These are phyloP conservation scores for Aspergillus haitiensis DNA, from an alignment of 495 filamentous ascomycete species.

Conservation along the genomic window DNA sequence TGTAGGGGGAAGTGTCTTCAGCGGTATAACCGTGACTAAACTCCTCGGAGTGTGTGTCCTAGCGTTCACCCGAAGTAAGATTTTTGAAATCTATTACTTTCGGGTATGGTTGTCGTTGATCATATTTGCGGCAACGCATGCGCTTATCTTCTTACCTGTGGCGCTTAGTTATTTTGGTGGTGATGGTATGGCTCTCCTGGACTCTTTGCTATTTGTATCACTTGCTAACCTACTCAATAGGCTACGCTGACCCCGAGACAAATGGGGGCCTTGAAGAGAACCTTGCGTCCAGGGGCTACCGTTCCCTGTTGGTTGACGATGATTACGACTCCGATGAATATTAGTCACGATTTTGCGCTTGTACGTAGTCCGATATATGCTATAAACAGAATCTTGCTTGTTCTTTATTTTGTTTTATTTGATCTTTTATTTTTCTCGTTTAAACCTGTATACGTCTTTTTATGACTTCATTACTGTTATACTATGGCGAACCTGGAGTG, in stretches of 20 bases:
- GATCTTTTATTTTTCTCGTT: not conserved
- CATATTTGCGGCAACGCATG: conserved; percentile 82
- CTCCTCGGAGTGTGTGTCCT: conserved; percentile 88
- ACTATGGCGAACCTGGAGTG: conserved; percentile 2
- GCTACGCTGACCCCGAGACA: conserved; percentile 80
- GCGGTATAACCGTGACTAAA: conserved; percentile 95
- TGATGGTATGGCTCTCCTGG: conserved; percentile 55
- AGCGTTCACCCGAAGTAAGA: conserved; percentile 93
- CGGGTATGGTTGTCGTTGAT: conserved; percentile 92
- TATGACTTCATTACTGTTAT: not conserved
- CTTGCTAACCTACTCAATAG: conserved; percentile 35
- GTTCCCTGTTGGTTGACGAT: conserved; percentile 51
- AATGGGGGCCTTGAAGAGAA: conserved; percentile 87
- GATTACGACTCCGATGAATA: conserved; percentile 56
- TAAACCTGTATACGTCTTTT: not conserved
- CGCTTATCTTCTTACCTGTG: conserved; percentile 88
- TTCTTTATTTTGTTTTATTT: conserved; percentile 8
- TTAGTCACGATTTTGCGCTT: conserved; percentile 26
- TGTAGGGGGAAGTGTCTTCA: conserved; percentile 91
- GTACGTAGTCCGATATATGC: not conserved
- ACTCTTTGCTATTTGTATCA: not conserved
- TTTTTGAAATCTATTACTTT: conserved; percentile 99
- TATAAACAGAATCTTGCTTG: not conserved
- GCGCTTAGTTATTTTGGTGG: conserved; percentile 84
- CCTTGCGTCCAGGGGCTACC: conserved; percentile 55